Conservation (phyloP, 2,329 filamentous ascomycete genomes). For the Exophiala phaeomuriformis region DNA sequence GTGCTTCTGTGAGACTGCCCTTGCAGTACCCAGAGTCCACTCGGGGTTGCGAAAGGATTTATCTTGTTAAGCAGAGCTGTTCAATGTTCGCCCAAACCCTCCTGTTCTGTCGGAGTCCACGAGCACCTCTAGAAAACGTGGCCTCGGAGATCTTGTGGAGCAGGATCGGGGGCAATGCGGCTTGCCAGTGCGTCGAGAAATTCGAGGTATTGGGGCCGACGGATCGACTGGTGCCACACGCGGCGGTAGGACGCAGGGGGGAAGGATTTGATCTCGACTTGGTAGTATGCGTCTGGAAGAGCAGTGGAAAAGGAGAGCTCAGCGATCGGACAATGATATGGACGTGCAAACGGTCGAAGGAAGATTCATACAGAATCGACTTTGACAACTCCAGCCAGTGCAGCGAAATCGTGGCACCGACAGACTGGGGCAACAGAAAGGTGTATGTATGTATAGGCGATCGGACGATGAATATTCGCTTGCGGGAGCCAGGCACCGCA, state of each 20-base stretch:
- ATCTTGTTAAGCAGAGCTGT: not conserved
- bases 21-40: too few species aligned
- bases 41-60: not conserved
- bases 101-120: not conserved
- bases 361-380: not conserved
- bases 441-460: not conserved
- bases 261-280: constrained; percentile 9
- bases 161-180: constrained; percentile 12
- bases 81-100: not conserved
- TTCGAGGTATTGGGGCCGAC: constrained; percentile 2
- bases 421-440: not conserved
- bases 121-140: constrained; percentile 6
- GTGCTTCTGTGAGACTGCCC: too few species aligned
- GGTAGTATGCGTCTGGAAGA: constrained; percentile 5
- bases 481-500: not conserved
- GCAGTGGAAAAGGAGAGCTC: constrained; percentile 1
- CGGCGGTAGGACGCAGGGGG: constrained; percentile 10
- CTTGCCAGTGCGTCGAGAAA: constrained; percentile 9
- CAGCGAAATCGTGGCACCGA: not conserved
- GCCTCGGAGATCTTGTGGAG: constrained; percentile 16
- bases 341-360: not conserved
- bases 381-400: not conserved
- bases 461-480: not conserved
- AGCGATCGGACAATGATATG: not conserved
- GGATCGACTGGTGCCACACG: constrained; percentile 9